phyloP scores from a whole-genome alignment of 225 moss, liverwort and hornwort genomes.

The Takakia lepidozioides region DNA sequence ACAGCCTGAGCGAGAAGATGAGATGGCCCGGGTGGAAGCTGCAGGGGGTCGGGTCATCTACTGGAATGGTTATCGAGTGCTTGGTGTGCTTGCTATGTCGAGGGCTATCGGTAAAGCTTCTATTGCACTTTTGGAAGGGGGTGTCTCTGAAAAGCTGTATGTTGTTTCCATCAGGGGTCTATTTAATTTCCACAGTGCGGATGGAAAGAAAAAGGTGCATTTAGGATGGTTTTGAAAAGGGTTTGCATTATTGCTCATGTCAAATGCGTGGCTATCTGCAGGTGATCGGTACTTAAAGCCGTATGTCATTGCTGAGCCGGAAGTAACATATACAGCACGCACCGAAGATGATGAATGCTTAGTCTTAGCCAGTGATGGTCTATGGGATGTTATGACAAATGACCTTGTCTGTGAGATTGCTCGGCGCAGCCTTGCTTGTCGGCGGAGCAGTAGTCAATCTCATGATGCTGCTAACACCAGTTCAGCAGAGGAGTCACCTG shows the following conservation, averaged over 20 bases:
- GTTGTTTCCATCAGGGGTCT: no score
- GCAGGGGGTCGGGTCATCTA: constrained; percentile 94
- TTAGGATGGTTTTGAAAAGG: no score
- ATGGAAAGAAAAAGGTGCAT: no score
- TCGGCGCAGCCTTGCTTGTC: constrained; percentile 37
- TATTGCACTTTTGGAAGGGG: no score
- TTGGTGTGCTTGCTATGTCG: constrained; percentile 97
- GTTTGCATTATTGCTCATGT: no score
- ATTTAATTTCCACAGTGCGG: no score
- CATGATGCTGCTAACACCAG: constrained; percentile 6
- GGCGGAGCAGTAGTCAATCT: constrained; percentile 16
- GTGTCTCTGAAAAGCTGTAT: no score
- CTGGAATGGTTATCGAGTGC: constrained; percentile 97
- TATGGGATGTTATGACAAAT: constrained; percentile 95
- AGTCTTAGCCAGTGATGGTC: constrained; percentile 91
- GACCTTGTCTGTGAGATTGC: constrained; percentile 89
- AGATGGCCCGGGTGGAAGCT: constrained; percentile 85
- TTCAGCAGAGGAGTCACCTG: constrained; percentile 49
- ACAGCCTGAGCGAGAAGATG: constrained; percentile 96
- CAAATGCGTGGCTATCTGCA: constrained; percentile 4
- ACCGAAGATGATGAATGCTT: constrained; percentile 79
- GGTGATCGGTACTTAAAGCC: constrained; percentile 95
- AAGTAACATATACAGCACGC: constrained; percentile 70
- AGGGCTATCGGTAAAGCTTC: constrained; percentile 85
- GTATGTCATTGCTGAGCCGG: constrained; percentile 85